These are phyloP conservation scores for Panaeolus papilionaceus DNA, from an alignment of 768 basidiomycete species.

Conservation along the genomic window DNA sequence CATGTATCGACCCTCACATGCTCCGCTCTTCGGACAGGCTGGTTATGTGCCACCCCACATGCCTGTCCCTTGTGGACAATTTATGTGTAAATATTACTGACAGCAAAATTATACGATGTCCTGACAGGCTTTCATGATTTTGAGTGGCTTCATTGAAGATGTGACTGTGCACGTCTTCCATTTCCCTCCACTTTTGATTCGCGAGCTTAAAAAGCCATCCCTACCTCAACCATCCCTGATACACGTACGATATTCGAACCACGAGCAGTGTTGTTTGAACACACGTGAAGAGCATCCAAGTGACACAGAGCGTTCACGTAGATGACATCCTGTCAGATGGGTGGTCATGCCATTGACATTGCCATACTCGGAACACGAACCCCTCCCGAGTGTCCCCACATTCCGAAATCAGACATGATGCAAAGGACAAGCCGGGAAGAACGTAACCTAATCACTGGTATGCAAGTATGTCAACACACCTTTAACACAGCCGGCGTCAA, in stretches of 20 bases:
- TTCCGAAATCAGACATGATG: background rate
- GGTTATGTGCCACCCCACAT: background rate
- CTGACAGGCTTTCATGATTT: background rate
- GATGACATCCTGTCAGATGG: conserved; percentile 2
- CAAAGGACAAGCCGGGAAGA: background rate
- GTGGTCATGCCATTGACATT: background rate
- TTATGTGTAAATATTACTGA: background rate
- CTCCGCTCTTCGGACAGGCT: background rate
- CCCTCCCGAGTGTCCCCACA: background rate
- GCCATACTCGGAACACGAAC: background rate
- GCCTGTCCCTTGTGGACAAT: background rate
- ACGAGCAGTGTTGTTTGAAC: background rate
- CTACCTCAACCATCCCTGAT: too few relatives aligned
- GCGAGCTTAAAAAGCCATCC: background rate
- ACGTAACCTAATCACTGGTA: conserved; percentile 4
- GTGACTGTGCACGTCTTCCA: background rate
- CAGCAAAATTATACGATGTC: background rate
- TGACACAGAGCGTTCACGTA: background rate
- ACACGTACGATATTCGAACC: too few relatives aligned
- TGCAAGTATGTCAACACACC: conserved; percentile 34
- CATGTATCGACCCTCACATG: background rate
- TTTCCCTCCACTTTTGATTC: background rate
- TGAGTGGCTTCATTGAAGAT: background rate
- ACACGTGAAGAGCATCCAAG: conserved; percentile 2
- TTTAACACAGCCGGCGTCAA: conserved; percentile 61